These are phyloP conservation scores for Eragrostis curvula DNA, from an alignment of 176 grass and related monocot genomes.

Conservation along the genomic window DNA sequence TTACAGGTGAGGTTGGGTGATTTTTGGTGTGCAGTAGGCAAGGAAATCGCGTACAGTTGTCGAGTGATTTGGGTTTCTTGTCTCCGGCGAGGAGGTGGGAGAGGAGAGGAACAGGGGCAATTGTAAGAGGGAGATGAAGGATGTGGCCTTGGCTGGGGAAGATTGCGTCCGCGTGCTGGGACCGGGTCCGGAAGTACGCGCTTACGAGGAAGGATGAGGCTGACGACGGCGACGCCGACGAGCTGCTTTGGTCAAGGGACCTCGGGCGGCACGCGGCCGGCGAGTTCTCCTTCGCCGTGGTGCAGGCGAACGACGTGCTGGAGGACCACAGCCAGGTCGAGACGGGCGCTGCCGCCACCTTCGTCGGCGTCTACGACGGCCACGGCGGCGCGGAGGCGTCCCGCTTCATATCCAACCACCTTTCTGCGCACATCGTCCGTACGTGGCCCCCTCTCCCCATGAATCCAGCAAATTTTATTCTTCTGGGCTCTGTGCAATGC, in stretches of 20 bases:
- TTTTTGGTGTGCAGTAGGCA: not conserved
- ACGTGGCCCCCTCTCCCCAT: constrained; percentile 31
- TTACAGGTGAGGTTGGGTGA: constrained; percentile 21
- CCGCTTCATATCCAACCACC: constrained; percentile 86
- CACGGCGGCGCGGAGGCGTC: constrained; percentile 96
- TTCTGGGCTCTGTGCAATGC: not conserved
- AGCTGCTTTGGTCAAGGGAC: constrained; percentile 87
- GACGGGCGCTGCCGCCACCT: constrained; percentile 65
- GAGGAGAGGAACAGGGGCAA: constrained; percentile 21
- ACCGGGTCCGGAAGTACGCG: constrained; percentile 79
- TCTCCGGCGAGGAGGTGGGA: not conserved
- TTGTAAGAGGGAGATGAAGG: constrained; percentile 78
- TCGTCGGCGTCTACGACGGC: constrained; percentile 95
- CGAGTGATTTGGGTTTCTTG: not conserved
- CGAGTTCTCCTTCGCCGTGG: constrained; percentile 94
- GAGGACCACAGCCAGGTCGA: constrained; percentile 99
- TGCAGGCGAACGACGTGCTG: constrained; percentile 92
- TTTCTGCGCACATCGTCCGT: constrained; percentile 87
- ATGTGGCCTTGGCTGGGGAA: constrained; percentile 92
- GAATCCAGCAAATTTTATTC: constrained; percentile 5
- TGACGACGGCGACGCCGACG: constrained; percentile 44
- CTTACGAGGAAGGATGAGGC: constrained; percentile 93
- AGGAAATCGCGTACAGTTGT: not conserved
- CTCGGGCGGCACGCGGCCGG: constrained; percentile 72
- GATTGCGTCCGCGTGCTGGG: constrained; percentile 86